Percentiles rank a stretch among this genome's conserved stretches.
These are phyloP conservation scores for Hevea brasiliensis DNA, from an alignment of 345 rosid species.

Conservation along the genomic window DNA sequence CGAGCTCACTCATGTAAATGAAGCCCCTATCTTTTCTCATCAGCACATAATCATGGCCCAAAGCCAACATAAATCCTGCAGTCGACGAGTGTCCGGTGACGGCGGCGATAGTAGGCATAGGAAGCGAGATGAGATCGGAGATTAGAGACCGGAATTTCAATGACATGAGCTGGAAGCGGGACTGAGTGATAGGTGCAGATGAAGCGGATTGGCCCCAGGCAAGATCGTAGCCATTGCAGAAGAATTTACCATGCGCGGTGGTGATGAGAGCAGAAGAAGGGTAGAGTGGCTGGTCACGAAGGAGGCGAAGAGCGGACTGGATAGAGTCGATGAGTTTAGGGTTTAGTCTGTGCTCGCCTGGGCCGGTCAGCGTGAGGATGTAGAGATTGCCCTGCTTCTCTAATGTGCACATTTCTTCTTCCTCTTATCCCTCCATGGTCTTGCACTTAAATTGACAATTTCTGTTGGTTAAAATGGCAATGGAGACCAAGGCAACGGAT, in stretches of 20 bases:
- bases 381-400: constrained; percentile 15
- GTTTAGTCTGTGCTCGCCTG: constrained; percentile 24
- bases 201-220: constrained; percentile 14
- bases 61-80: constrained; percentile 19
- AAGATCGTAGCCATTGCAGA: constrained; percentile 27
- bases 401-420: constrained; percentile 15
- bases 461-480: too few relatives aligned
- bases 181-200: background rate
- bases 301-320: constrained; percentile 8
- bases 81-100: constrained; percentile 27
- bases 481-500: too few relatives aligned
- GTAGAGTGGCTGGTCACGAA: constrained; percentile 5
- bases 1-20: constrained; percentile 28
- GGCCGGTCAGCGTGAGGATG: constrained; percentile 22
- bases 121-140: constrained; percentile 20
- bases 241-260: constrained; percentile 26
- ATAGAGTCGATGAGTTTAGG: constrained; percentile 17
- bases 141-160: constrained; percentile 8
- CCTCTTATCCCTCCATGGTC: background rate
- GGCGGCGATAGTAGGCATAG: constrained; percentile 29
- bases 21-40: constrained; percentile 28
- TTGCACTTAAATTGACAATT: too few relatives aligned
- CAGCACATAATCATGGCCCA: constrained; percentile 21
- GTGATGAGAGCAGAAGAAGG: constrained; percentile 20
- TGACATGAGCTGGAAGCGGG: constrained; percentile 10